phyloP scores from a whole-genome alignment of 176 grass and related monocot genomes.

The barley (Hordeum vulgare) region MorexV3_pseudomolecules_assembly NC_058518.1:195735961-195736460 shows the following conservation, averaged over 20 bases:
- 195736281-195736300: conserved; percentile 1
- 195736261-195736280: conserved; percentile 11
- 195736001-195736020: not conserved
- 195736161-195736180: not conserved
- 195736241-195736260: not conserved
- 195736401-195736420: not conserved
- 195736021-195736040: not conserved
- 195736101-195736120: not conserved
- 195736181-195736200: not conserved
- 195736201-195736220: not conserved
- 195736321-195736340: conserved; percentile 40
- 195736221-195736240: not conserved
- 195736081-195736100: not conserved
- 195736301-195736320: conserved; percentile 1
- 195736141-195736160: not conserved
- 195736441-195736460: conserved; percentile 61
- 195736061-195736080: not conserved
- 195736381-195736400: conserved; percentile 40
- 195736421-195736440: conserved; percentile 13
- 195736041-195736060: not conserved
- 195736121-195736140: not conserved
- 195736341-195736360: conserved; percentile 13
- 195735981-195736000: not conserved
- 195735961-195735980: not conserved
- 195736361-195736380: conserved; percentile 29